phyloP scores from a whole-genome alignment of 2,329 filamentous ascomycete species.

The Diplodia sapinea region DNA sequence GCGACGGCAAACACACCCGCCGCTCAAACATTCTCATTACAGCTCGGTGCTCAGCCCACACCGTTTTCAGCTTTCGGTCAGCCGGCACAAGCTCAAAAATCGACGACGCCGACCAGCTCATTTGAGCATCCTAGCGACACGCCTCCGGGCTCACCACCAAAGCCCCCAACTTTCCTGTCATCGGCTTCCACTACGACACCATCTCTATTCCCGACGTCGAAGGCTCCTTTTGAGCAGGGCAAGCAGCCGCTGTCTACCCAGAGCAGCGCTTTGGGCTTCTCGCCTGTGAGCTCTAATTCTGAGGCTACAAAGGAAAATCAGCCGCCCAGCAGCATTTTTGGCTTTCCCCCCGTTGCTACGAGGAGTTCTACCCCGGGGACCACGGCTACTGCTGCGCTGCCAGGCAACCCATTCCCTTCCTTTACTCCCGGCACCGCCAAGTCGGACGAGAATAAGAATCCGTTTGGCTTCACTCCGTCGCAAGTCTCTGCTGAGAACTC shows the following conservation, averaged over 20 bases:
- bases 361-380: neutral
- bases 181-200: neutral
- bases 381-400: neutral
- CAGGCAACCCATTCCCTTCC: neutral
- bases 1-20: neutral
- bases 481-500: neutral
- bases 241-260: neutral
- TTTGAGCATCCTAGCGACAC: conserved; percentile 21
- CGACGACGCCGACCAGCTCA: conserved; percentile 14
- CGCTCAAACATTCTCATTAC: neutral
- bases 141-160: conserved; percentile 28
- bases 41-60: conserved; percentile 4
- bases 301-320: neutral
- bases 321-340: conserved; percentile 17
- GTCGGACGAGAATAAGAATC: neutral
- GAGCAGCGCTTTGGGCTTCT: neutral
- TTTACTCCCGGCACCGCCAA: neutral
- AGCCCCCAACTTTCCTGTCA: neutral
- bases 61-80: conserved; percentile 4
- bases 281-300: neutral
- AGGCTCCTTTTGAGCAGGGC: neutral
- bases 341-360: conserved; percentile 11
- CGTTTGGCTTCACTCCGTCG: conserved; percentile 14
- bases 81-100: neutral
- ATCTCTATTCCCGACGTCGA: conserved; percentile 1